These are phyloP conservation scores for Calocera viscosa DNA, from an alignment of 768 basidiomycete genomes.

Conservation along the genomic window DNA sequence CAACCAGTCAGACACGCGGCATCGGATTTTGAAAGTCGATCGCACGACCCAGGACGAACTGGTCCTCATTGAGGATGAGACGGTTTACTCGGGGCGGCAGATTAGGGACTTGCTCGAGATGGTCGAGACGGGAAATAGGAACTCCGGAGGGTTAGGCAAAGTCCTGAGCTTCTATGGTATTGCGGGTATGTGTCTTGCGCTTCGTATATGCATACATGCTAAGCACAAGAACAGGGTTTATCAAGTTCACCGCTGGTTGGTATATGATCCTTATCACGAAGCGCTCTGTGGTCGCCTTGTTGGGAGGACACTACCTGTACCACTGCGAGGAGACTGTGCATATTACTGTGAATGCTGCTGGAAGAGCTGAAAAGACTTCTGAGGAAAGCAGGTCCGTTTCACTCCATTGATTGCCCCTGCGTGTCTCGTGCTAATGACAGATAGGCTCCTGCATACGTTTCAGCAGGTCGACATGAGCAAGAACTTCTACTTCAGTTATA, in stretches of 20 bases:
- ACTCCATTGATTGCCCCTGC: not conserved
- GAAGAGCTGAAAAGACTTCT: constrained; percentile 72
- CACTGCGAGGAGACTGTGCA: constrained; percentile 90
- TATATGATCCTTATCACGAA: constrained; percentile 87
- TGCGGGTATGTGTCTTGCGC: constrained; percentile 40
- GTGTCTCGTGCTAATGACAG: not conserved
- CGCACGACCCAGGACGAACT: constrained; percentile 67
- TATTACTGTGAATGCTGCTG: constrained; percentile 59
- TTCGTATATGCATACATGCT: not conserved
- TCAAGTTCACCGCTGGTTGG: constrained; percentile 90
- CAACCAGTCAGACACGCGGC: constrained; percentile 74
- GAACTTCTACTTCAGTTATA: constrained; percentile 98
- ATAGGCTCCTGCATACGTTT: constrained; percentile 70
- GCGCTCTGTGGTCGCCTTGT: constrained; percentile 78
- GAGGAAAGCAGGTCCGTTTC: constrained; percentile 58
- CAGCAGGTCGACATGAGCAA: constrained; percentile 97
- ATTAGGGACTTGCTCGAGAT: constrained; percentile 86
- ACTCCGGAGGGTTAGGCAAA: constrained; percentile 73
- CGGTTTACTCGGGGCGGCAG: constrained; percentile 76
- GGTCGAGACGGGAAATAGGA: constrained; percentile 89
- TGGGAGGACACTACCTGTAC: constrained; percentile 92
- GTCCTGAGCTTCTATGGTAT: constrained; percentile 70
- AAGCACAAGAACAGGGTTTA: constrained; percentile 50
- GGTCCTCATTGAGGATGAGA: constrained; percentile 71
- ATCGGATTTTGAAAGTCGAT: constrained; percentile 89